phyloP scores from a whole-genome alignment of 345 rosid genomes.

The Reutealis trisperma region DNA sequence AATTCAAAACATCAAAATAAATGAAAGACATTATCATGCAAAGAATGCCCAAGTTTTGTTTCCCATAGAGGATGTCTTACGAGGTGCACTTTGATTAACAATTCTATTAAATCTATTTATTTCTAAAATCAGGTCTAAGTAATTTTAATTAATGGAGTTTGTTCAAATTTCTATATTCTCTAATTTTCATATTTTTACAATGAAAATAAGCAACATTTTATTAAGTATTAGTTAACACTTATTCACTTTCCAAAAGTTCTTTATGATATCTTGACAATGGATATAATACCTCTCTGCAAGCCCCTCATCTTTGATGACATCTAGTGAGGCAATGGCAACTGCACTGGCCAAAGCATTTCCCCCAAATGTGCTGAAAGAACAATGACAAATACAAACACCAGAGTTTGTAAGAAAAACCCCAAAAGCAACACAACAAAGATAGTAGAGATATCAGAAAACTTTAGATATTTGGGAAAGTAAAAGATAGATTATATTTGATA shows the following conservation, averaged over 20 bases:
- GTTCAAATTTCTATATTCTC: not conserved
- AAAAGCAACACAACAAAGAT: not conserved
- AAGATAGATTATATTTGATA: not conserved
- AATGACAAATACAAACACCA: slow-evolving; percentile 10
- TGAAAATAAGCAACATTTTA: not conserved
- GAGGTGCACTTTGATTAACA: not conserved
- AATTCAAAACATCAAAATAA: not conserved
- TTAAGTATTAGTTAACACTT: not conserved
- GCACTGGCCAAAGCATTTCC: slow-evolving; percentile 98
- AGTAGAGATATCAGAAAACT: slow-evolving; percentile 3
- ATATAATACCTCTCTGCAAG: slow-evolving; percentile 65
- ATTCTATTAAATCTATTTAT: not conserved
- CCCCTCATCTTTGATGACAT: slow-evolving; percentile 71
- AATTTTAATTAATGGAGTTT: not conserved
- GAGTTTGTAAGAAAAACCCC: slow-evolving; percentile 8
- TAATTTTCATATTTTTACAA: not conserved
- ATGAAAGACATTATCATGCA: not conserved
- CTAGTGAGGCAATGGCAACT: slow-evolving; percentile 84
- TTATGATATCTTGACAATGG: not conserved
- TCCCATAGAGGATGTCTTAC: not conserved
- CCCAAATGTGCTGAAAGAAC: slow-evolving; percentile 73
- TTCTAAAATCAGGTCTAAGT: not conserved
- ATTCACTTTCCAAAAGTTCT: not conserved
- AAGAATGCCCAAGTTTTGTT: not conserved
- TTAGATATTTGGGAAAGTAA: not conserved